Base-by-base conservation (phyloP, 2,329 filamentous ascomycete species). In the Claviceps sorghi region DNA sequence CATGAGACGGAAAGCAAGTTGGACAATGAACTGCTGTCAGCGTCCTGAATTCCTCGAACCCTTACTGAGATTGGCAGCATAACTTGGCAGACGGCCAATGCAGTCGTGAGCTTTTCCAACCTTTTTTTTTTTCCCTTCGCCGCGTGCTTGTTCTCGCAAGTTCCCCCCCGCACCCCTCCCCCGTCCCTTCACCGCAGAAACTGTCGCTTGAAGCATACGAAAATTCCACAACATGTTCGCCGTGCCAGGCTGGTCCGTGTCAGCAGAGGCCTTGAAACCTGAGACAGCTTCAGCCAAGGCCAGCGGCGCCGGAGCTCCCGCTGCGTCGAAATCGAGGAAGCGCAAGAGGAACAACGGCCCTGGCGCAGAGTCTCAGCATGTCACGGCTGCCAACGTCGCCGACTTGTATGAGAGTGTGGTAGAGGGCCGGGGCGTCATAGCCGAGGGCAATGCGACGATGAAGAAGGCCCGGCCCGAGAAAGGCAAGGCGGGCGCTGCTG, bases 231-330 rank as follows among this genome's bases (percentile, higher is more conserved):
- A 47, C 53, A 91, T 97, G 91, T 97, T 97, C 67, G 84, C 89
- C 10, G 90, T 97, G 32, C 86, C 87, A 62, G 93, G 93, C 59
- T 96, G 91, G 90, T 88, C 88, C 41, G 76, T 96, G 38, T 80
- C 87, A 52, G 77, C 83, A 56, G 79, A 82, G 58, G 72, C 72
- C 50, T 78, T 94, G 57, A 88, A 88, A 68, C 69, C 80, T 32
- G 88, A 95, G 68, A 77, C 72, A 55, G 54, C 58, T 11, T 55
- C 66, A 49, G 58, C 65, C 36, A 42, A 38, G 9, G 62, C 60
- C 47, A 65, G 60, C 36, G 65, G 63, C 46, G 60, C 60, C 34
- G 65, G 60, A 38, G 65, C 63, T 26, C 59, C 62, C 22, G 60
- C 68, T 2, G 62, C 69, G 54, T 63, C 70, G 58, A 79, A 75